Conservation (phyloP, 2,329 filamentous ascomycete species). For the Colletotrichum eremochloae region DNA sequence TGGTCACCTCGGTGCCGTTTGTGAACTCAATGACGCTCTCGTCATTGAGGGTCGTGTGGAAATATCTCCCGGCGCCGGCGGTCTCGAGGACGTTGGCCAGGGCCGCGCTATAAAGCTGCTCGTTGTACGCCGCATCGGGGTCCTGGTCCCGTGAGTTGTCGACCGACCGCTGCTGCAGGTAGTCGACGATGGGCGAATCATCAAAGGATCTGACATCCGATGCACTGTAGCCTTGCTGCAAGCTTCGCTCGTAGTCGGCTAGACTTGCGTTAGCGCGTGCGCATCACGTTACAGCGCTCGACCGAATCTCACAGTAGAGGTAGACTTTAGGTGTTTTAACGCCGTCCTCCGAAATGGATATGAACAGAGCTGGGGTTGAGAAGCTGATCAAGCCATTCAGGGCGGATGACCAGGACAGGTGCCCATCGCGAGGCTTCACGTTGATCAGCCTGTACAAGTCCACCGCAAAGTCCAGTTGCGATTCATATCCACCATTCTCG, state of each 20-base stretch:
- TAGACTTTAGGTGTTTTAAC: constrained; percentile 37
- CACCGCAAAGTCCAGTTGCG: constrained; percentile 41
- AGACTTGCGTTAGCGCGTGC: neutral
- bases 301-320: constrained; percentile 21
- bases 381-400: constrained; percentile 34
- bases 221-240: constrained; percentile 17
- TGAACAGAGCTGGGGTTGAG: constrained; percentile 32
- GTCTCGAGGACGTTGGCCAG: constrained; percentile 22
- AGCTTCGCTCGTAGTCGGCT: constrained; percentile 39
- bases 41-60: constrained; percentile 32
- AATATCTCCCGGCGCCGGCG: neutral
- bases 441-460: constrained; percentile 43
- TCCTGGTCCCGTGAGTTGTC: constrained; percentile 42
- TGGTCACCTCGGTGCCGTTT: constrained; percentile 30
- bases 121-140: constrained; percentile 43
- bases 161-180: constrained; percentile 38
- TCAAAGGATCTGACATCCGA: constrained; percentile 34
- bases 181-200: constrained; percentile 17
- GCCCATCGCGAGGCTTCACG: constrained; percentile 40
- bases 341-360: constrained; percentile 43
- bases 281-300: neutral
- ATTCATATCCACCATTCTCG: constrained; percentile 34
- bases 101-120: constrained; percentile 34
- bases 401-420: constrained; percentile 37
- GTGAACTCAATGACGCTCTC: constrained; percentile 38